phyloP scores from a whole-genome alignment of 345 rosid species.

The Hirschfeldia incana region DNA sequence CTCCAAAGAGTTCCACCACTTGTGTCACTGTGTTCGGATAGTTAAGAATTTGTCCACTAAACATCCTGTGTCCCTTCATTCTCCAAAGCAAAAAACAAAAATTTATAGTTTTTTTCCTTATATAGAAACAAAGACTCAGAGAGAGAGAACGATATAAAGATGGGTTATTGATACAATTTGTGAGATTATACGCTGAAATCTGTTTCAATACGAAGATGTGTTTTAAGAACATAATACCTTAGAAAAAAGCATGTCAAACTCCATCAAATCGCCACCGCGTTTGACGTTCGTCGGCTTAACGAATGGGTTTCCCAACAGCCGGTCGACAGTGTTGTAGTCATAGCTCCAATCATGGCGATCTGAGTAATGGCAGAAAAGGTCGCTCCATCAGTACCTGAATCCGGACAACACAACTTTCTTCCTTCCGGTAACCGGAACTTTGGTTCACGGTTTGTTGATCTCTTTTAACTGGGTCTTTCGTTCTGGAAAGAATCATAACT shows the following conservation, averaged over 20 bases:
- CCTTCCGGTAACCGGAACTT: constrained; percentile 71
- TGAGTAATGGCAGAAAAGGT: constrained; percentile 89
- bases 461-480: background rate
- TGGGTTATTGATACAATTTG: background rate
- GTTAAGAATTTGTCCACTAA: constrained; percentile 69
- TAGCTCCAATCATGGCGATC: constrained; percentile 94
- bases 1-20: constrained; percentile 62
- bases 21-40: constrained; percentile 60
- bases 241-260: too few relatives aligned
- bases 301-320: constrained; percentile 91
- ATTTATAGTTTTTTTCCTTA: background rate
- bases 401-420: constrained; percentile 96
- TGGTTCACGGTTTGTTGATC: constrained; percentile 3
- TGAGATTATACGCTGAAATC: too few relatives aligned
- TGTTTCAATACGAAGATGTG: too few relatives aligned
- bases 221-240: too few relatives aligned
- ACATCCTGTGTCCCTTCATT: constrained; percentile 70
- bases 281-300: constrained; percentile 74
- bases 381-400: constrained; percentile 92
- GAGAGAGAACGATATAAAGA: background rate
- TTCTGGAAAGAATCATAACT: background rate
- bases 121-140: background rate
- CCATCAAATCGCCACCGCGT: too few relatives aligned
- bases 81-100: background rate
- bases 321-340: constrained; percentile 86